Base-by-base conservation (phyloP, 2,329 filamentous ascomycete genomes). In the Penicillium sp. region DNA sequence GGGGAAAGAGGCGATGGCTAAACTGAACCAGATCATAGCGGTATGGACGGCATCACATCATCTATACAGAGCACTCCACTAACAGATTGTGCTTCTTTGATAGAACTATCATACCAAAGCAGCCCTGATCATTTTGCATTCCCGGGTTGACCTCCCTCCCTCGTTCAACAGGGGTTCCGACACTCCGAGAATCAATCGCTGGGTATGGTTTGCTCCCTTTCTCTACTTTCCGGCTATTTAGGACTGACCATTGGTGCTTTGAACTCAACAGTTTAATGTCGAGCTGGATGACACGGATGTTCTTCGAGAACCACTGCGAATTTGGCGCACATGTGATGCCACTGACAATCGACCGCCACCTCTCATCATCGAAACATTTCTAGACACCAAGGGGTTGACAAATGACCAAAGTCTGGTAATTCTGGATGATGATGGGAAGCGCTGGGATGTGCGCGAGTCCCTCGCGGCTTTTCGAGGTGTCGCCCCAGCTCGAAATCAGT, bases 31-130 rank as follows among this genome's bases (percentile, higher is more conserved):
- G 68, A 92, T 96, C 57, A 82, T 95, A 55, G 86, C 92, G 76
- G 88, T 93, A 70, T 45, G 68, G 29, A 9, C 14, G n/a, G n/a
- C 12, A 12, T 14, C 3, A 28, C n/a, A n/a, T n/a, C n/a, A n/a
- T n/a, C n/a, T n/a, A n/a, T n/a, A n/a, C n/a, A n/a, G n/a, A n/a
- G n/a, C n/a, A 8, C 15, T 10, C 15, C 17, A 37, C 28, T 37
- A 9, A 22, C 9, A 27, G 25, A 8, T 17, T 13, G 13, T 12
- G 25, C 35, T 6, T 35, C 20, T 7, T 6, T 8, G 37, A 10
- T 56, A 95, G 88, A 95, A 95, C 61, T 92, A 94, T 65, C 85
- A 89, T 62, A 81, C 80, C 51, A 96, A 95, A 70, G 82, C 85
- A 23, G 86, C 88, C 26, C 76, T 92, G 35, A 77, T 92, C 33